A percentile compares a stretch with the other conserved stretches of the same genome.
phyloP scores from a whole-genome alignment of 2,329 filamentous ascomycete species.

The Aureobasidium sp. region DNA sequence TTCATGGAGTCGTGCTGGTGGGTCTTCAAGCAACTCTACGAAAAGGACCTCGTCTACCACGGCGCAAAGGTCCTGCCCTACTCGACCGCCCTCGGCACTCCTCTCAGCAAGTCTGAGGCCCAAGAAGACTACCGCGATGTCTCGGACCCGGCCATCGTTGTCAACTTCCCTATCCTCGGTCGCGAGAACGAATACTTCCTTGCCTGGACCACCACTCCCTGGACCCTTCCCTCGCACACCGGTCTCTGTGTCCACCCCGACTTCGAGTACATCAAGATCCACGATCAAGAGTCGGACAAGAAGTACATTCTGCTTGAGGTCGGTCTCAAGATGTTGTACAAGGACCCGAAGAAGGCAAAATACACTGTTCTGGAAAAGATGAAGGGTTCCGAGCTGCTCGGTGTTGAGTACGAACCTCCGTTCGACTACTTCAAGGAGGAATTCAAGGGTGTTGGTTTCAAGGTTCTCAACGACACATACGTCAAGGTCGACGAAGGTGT shows the following conservation, averaged over 20 bases:
- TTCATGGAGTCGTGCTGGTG: slow-evolving; percentile 98
- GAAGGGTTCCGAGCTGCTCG: slow-evolving; percentile 75
- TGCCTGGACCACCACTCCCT: slow-evolving; percentile 84
- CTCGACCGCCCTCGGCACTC: slow-evolving; percentile 81
- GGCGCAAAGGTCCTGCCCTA: slow-evolving; percentile 93
- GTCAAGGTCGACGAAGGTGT: slow-evolving; percentile 86
- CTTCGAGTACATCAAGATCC: slow-evolving; percentile 80
- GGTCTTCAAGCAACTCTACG: slow-evolving; percentile 89
- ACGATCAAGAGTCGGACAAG: slow-evolving; percentile 72
- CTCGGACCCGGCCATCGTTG: slow-evolving; percentile 80
- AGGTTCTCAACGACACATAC: slow-evolving; percentile 73
- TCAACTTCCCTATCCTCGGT: slow-evolving; percentile 70
- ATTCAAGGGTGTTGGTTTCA: slow-evolving; percentile 78
- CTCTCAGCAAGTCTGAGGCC: slow-evolving; percentile 87
- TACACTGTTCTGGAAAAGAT: slow-evolving; percentile 74
- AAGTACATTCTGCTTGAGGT: slow-evolving; percentile 80
- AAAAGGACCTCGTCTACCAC: slow-evolving; percentile 83
- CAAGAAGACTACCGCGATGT: slow-evolving; percentile 93
- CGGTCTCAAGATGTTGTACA: slow-evolving; percentile 74
- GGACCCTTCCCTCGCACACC: slow-evolving; percentile 78
- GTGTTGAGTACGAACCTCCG: slow-evolving; percentile 80
- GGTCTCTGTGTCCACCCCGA: slow-evolving; percentile 69
- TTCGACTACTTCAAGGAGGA: slow-evolving; percentile 87
- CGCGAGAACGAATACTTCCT: slow-evolving; percentile 68
- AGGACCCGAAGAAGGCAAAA: slow-evolving; percentile 91